phyloP scores from a whole-genome alignment of 2,329 filamentous ascomycete genomes.

The Sarocladium oryzae region DNA sequence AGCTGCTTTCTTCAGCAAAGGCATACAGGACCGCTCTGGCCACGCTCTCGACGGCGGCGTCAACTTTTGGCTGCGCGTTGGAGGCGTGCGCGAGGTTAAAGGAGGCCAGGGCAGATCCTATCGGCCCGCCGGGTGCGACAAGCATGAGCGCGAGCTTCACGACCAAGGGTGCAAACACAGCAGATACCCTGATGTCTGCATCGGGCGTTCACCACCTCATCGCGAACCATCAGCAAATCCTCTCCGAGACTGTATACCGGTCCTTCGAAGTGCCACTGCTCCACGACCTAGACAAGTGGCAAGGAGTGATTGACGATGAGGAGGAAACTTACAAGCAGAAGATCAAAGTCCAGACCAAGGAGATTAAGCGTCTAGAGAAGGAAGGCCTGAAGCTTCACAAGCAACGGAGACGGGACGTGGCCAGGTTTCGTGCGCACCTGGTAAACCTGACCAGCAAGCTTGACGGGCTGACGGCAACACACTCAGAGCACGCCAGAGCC shows the following conservation, averaged over 20 bases:
- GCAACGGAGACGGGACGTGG: constrained; percentile 54
- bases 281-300: constrained; percentile 64
- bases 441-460: constrained; percentile 56
- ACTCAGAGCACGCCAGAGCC: constrained; percentile 53
- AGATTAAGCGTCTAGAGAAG: constrained; percentile 59
- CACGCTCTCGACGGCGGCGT: constrained; percentile 53
- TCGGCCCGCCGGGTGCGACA: constrained; percentile 31
- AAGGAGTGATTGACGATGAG: constrained; percentile 56
- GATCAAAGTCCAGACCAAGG: constrained; percentile 47
- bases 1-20: constrained; percentile 56
- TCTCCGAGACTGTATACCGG: constrained; percentile 62
- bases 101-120: constrained; percentile 55
- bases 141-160: constrained; percentile 43
- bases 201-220: constrained; percentile 61
- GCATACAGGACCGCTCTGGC: constrained; percentile 57
- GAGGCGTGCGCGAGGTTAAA: constrained; percentile 64
- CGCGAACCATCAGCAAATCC: constrained; percentile 64
- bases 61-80: constrained; percentile 56
- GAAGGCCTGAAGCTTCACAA: constrained; percentile 58
- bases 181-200: constrained; percentile 55
- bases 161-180: constrained; percentile 48
- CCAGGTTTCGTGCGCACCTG: constrained; percentile 54
- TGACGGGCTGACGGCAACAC: constrained; percentile 55
- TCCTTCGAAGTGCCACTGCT: constrained; percentile 62
- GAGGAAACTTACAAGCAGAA: constrained; percentile 52